phyloP scores from a whole-genome alignment of 257 asterid genomes.

The Solanum rostratum region DNA sequence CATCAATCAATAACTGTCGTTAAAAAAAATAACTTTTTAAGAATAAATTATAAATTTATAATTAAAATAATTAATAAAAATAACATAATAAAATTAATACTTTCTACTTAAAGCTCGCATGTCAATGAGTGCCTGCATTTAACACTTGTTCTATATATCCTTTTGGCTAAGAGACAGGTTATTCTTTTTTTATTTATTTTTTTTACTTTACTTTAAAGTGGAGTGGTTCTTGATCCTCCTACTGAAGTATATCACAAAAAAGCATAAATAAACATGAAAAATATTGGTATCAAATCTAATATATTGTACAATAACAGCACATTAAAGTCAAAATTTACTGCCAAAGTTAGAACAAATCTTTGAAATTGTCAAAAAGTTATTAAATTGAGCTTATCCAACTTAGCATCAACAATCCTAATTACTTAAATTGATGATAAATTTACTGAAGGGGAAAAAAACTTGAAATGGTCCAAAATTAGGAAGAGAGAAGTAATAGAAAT shows the following conservation, averaged over 20 bases:
- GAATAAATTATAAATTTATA: no score
- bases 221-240: not conserved
- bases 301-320: not conserved
- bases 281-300: not conserved
- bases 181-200: not conserved
- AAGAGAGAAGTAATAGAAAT: no score
- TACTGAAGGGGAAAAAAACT: not conserved
- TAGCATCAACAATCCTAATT: not conserved
- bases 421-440: not conserved
- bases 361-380: not conserved
- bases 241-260: not conserved
- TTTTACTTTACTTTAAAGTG: not conserved
- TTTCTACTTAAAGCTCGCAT: no score
- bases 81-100: no score
- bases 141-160: no score
- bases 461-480: not conserved
- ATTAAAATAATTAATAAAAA: no score
- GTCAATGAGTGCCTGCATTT: no score
- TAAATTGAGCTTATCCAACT: not conserved
- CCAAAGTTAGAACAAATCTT: not conserved
- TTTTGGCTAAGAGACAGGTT: not conserved
- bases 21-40: no score
- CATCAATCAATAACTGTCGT: no score
- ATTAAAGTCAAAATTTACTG: not conserved
- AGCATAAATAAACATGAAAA: not conserved